phyloP scores from a whole-genome alignment of 352 stramenopile species.

The Globisporangium nagaii region DNA sequence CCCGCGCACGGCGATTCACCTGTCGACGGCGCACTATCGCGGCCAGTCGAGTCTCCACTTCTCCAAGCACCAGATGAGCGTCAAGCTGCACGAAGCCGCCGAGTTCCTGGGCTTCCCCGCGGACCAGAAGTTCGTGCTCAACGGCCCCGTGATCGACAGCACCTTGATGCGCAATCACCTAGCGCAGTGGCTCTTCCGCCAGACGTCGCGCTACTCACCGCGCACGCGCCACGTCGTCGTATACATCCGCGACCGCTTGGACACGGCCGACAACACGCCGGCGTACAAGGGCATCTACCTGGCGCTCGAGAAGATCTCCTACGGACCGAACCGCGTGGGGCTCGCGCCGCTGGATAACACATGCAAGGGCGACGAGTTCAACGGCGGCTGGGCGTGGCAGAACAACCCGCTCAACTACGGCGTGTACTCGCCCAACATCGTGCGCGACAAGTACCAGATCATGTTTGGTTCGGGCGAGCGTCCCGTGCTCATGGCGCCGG shows the following conservation, averaged over 20 bases:
- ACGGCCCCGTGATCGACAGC: constrained; percentile 70
- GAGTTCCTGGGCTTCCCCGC: constrained; percentile 54
- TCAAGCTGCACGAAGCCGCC: constrained; percentile 46
- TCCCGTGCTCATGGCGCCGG: constrained; percentile 41
- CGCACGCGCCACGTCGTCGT: constrained; percentile 59
- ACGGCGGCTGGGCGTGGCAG: constrained; percentile 74
- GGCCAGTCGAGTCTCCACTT: constrained; percentile 76
- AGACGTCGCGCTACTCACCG: constrained; percentile 62
- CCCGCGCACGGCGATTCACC: constrained; percentile 29
- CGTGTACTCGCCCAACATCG: constrained; percentile 42
- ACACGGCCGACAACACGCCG: constrained; percentile 18
- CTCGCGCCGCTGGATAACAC: constrained; percentile 41
- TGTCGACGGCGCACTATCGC: constrained; percentile 64
- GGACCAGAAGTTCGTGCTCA: constrained; percentile 68
- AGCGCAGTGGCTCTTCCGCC: constrained; percentile 69
- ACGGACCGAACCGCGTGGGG: constrained; percentile 61
- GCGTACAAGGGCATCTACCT: constrained; percentile 70
- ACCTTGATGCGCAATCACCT: constrained; percentile 74
- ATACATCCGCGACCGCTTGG: constrained; percentile 43
- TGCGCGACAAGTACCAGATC: constrained; percentile 47
- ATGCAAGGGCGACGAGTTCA: constrained; percentile 43
- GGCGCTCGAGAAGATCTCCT: constrained; percentile 70
- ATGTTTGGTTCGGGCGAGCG: constrained; percentile 51
- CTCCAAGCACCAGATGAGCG: constrained; percentile 68
- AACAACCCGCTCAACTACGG: constrained; percentile 61